Evolutionary conservation across 768 basidiomycete genomes (phyloP).

Genomic region (Hygrocybe punicea): DNA sequence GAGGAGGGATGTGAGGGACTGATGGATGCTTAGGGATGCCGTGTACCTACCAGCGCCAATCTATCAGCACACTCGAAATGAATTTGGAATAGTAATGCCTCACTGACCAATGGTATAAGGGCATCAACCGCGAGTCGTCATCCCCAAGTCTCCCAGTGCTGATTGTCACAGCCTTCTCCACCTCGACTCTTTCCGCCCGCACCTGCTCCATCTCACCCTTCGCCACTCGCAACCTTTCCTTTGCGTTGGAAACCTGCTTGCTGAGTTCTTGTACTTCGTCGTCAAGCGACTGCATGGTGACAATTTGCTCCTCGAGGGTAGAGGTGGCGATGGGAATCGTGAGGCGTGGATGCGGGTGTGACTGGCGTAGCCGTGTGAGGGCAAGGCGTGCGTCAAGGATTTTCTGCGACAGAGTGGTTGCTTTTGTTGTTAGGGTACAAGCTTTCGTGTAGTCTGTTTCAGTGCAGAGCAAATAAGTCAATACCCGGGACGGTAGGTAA

Average conservation of each 20-base stretch:
- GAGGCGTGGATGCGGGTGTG: constrained; percentile 74
- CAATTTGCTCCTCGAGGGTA: constrained; percentile 71
- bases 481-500: neutral
- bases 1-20: constrained; percentile 55
- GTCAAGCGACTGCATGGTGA: constrained; percentile 71
- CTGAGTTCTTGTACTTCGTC: constrained; percentile 59
- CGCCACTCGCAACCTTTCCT: constrained; percentile 58
- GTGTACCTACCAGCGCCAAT: constrained; percentile 55
- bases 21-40: constrained; percentile 63
- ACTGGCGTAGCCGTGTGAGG: constrained; percentile 74
- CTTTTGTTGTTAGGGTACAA: constrained; percentile 49
- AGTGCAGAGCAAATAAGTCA: too few species aligned
- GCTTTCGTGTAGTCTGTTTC: constrained; percentile 57
- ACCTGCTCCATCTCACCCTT: constrained; percentile 55
- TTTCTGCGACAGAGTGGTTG: constrained; percentile 61
- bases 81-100: neutral
- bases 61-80: neutral
- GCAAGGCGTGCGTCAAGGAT: constrained; percentile 82
- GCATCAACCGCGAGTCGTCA: constrained; percentile 63
- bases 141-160: constrained; percentile 56
- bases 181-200: constrained; percentile 60
- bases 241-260: constrained; percentile 48
- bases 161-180: constrained; percentile 46
- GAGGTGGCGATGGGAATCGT: constrained; percentile 73
- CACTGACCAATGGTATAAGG: constrained; percentile 67